These are phyloP conservation scores for Starmerella powellii DNA, from an alignment of 805 yeast genomes.

Conservation along the genomic window DNA sequence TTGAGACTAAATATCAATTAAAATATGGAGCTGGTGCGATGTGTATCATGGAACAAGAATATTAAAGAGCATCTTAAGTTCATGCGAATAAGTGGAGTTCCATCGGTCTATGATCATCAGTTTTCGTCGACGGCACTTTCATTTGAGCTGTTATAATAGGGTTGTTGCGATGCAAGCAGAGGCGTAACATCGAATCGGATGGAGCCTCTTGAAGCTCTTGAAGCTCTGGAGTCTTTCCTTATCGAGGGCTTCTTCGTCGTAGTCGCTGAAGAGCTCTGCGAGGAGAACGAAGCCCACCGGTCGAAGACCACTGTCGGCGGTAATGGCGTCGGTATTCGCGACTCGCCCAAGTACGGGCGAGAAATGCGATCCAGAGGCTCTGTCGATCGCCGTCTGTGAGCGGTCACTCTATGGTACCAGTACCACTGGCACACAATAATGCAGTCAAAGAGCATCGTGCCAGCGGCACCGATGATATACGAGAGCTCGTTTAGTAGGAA, in stretches of 20 bases:
- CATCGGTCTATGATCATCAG: too few relatives aligned
- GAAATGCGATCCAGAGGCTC: constrained; percentile 10
- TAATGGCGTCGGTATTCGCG: not conserved
- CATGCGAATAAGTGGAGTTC: too few relatives aligned
- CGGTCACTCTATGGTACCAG: constrained; percentile 8
- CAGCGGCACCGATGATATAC: constrained; percentile 71
- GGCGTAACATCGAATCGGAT: constrained; percentile 1
- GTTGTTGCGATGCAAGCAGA: not conserved
- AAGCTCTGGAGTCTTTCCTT: not conserved
- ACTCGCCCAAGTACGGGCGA: constrained; percentile 17
- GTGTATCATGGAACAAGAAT: too few relatives aligned
- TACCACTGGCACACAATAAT: constrained; percentile 31
- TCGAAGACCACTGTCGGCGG: not conserved
- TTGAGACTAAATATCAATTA: too few relatives aligned
- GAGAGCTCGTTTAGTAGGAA: constrained; percentile 66
- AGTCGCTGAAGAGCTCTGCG: not conserved
- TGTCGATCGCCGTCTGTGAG: constrained; percentile 14
- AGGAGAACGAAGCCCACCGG: not conserved
- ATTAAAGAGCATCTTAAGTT: too few relatives aligned
- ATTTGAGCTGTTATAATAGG: not conserved
- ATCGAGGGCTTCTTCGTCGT: too few relatives aligned
- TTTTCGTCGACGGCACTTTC: not conserved
- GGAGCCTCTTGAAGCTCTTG: not conserved
- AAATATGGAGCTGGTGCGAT: too few relatives aligned
- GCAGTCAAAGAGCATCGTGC: constrained; percentile 69